Conservation (phyloP, 2,329 filamentous ascomycete species). For the Fusarium sacchari region DNA sequence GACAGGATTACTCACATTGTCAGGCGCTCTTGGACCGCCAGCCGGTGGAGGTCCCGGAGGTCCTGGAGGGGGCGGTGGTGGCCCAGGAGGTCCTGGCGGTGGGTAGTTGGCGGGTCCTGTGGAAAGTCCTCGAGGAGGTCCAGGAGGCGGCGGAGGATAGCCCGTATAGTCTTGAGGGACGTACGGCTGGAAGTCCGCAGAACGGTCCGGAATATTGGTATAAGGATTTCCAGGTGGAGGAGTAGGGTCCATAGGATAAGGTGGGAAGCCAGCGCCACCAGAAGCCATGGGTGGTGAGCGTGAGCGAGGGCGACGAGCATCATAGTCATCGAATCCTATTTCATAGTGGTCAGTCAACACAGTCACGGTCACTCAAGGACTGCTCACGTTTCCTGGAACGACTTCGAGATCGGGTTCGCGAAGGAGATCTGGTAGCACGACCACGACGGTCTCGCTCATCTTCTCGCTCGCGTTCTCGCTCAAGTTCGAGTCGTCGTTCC, state of each 20-base stretch:
- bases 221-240: constrained; percentile 43
- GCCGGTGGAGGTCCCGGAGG: constrained; percentile 49
- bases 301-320: constrained; percentile 53
- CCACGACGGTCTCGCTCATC: constrained; percentile 30
- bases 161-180: constrained; percentile 55
- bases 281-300: constrained; percentile 62
- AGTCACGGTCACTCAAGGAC: constrained; percentile 3
- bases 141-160: constrained; percentile 54
- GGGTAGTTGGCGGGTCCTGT: constrained; percentile 6
- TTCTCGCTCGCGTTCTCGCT: constrained; percentile 36
- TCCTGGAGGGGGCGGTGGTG: constrained; percentile 39
- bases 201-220: constrained; percentile 50
- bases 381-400: constrained; percentile 46
- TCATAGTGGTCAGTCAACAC: constrained; percentile 22
- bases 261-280: constrained; percentile 61
- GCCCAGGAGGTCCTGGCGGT: constrained; percentile 44
- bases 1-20: constrained; percentile 57
- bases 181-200: constrained; percentile 53
- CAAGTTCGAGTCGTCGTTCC: constrained; percentile 44
- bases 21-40: constrained; percentile 50
- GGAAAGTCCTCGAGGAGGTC: constrained; percentile 38
- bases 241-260: constrained; percentile 50
- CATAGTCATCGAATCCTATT: constrained; percentile 47
- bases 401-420: constrained; percentile 32
- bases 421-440: constrained; percentile 45